Evolutionary conservation across 208 protist genomes (phyloP).

Genomic region (Trypanosoma cruzi): DNA sequence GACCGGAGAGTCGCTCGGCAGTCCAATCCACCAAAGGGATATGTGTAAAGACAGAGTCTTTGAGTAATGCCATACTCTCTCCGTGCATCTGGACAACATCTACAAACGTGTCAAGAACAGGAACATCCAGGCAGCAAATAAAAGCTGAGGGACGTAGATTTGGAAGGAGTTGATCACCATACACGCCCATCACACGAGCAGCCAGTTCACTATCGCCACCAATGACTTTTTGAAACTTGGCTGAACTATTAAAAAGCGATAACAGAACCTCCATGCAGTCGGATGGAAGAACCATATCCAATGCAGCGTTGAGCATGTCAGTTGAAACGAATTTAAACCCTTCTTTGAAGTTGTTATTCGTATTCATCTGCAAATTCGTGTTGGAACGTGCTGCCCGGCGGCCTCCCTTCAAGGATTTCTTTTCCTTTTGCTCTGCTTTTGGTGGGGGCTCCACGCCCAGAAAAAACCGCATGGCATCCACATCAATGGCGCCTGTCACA

Average conservation of each 20-base stretch:
- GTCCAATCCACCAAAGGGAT: constrained; percentile 26
- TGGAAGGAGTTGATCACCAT: constrained; percentile 48
- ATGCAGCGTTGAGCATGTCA: constrained; percentile 41
- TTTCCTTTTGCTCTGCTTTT: constrained; percentile 3
- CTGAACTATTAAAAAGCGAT: constrained; percentile 51
- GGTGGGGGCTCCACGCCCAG: constrained; percentile 33
- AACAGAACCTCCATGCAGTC: constrained; percentile 56
- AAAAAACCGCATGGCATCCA: constrained; percentile 42
- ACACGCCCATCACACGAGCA: constrained; percentile 47
- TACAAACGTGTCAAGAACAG: constrained; percentile 60
- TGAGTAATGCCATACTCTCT: constrained; percentile 25
- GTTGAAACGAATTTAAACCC: constrained; percentile 15
- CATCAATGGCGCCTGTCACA: constrained; percentile 39
- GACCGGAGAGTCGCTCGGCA: constrained; percentile 3
- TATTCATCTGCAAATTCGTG: constrained; percentile 7
- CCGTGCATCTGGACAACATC: constrained; percentile 46
- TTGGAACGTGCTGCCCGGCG: neutral
- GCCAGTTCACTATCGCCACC: constrained; percentile 54
- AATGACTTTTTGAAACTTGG: constrained; percentile 53
- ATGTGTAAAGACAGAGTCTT: constrained; percentile 21
- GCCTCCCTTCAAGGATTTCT: constrained; percentile 13
- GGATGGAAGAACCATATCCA: constrained; percentile 43
- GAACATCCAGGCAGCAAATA: constrained; percentile 44
- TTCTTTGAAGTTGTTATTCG: neutral
- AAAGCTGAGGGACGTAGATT: constrained; percentile 50